Evolutionary conservation across 352 stramenopile genomes (phyloP).

Genomic region (Phytophthora chlamydospora): DNA sequence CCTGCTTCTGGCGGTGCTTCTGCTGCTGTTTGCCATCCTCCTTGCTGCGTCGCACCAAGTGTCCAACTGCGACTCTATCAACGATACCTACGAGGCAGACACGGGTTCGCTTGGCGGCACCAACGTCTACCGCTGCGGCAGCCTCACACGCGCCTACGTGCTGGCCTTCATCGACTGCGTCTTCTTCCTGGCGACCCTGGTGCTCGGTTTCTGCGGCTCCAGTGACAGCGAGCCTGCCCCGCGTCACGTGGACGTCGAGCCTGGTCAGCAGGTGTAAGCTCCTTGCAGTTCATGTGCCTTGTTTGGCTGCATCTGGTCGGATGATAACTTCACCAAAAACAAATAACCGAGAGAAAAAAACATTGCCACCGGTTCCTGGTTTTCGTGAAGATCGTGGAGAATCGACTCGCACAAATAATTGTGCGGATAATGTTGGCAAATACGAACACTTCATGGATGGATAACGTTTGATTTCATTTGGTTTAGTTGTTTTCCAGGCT

Average conservation of each 20-base stretch:
- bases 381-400: too few species aligned
- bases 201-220: conserved; percentile 27
- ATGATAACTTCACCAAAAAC: conserved; percentile 8
- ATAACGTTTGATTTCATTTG: too few species aligned
- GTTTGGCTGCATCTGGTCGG: neutral
- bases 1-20: conserved; percentile 35
- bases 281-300: neutral
- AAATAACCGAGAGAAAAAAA: neutral
- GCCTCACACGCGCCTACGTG: conserved; percentile 41
- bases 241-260: conserved; percentile 28
- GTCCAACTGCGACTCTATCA: conserved; percentile 40
- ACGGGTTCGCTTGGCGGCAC: conserved; percentile 20
- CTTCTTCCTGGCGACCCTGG: conserved; percentile 40
- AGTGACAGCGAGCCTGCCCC: conserved; percentile 14
- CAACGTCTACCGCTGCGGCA: conserved; percentile 51
- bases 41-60: conserved; percentile 45
- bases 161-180: conserved; percentile 45
- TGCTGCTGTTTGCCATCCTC: conserved; percentile 46
- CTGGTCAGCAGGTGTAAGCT: conserved; percentile 30
- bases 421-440: too few species aligned
- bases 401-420: too few species aligned
- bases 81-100: conserved; percentile 35
- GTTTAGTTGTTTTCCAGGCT: too few species aligned
- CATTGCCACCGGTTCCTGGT: too few species aligned
- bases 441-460: too few species aligned